phyloP scores from a whole-genome alignment of 2,329 filamentous ascomycete species.

The Alternaria arbusti region DNA sequence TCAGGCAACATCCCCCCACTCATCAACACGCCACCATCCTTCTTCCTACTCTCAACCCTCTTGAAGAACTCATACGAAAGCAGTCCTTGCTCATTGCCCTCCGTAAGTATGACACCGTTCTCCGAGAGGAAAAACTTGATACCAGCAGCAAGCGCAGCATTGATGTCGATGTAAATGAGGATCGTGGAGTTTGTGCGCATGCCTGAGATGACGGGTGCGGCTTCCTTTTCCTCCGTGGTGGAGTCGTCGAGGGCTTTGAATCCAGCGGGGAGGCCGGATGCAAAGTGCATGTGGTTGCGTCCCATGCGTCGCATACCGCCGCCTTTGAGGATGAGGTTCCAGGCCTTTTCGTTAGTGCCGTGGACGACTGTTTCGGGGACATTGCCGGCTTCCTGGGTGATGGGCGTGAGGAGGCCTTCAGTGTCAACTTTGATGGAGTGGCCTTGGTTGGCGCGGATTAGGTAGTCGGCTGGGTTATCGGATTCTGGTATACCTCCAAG shows the following conservation, averaged over 20 bases:
- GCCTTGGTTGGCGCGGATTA: conserved; percentile 95
- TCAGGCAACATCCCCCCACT: conserved; percentile 67
- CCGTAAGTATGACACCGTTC: conserved; percentile 56
- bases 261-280: conserved; percentile 68
- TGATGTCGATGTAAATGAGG: conserved; percentile 77
- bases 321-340: conserved; percentile 73
- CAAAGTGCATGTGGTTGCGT: conserved; percentile 89
- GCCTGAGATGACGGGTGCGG: conserved; percentile 71
- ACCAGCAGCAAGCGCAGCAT: conserved; percentile 64
- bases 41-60: conserved; percentile 69
- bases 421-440: conserved; percentile 81
- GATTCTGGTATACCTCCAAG: conserved; percentile 19
- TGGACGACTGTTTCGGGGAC: conserved; percentile 77
- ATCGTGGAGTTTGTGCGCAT: conserved; percentile 71
- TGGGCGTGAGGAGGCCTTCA: conserved; percentile 71
- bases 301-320: conserved; percentile 84
- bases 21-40: conserved; percentile 71
- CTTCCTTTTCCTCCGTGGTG: conserved; percentile 30
- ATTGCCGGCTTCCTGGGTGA: conserved; percentile 62
- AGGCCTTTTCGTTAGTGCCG: conserved; percentile 85
- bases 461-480: conserved; percentile 68
- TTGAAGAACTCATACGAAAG: conserved; percentile 64
- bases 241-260: conserved; percentile 42
- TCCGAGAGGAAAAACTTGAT: conserved; percentile 74
- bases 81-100: conserved; percentile 55